Base-by-base conservation (phyloP, 805 yeast species). In the Torulaspora microellipsoides region DNA sequence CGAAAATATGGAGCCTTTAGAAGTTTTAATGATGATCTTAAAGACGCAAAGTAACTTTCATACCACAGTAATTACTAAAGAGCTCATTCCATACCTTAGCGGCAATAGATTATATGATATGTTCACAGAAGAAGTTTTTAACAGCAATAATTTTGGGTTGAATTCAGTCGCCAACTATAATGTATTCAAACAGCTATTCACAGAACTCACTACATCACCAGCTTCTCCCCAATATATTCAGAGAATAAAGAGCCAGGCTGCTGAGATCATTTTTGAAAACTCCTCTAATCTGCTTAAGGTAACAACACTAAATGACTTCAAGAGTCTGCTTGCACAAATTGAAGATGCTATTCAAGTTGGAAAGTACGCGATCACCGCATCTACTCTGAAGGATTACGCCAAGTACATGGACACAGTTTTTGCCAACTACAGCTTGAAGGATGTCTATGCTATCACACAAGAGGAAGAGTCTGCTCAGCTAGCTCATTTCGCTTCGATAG, bases 71-170 rank as follows among this genome's bases (percentile, higher is more conserved):
- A 38, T 45, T 20, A 43, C 32, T 23, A 47, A 40, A 17, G 63
- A 58, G 33, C 29, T 60, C 8, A 32, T 56, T 9, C 64, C 66
- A 2, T 62, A 53, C 33, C 34, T 59, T 17, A 25, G 40, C 3
- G 51, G 51, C 38, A 36, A 34, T 3, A 28, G 37, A 4, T 29
- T 42, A 14, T 50, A 46, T 20, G 35, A 44, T 2, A 8, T 43
- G 2, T 59, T 62, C 41, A 31, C 57, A 31, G 35, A 40, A 3
- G 36, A 49, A 1, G 31, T 50, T 9, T 53, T 54, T 33, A 55
- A 46, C 30, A 27, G 14, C 8, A 39, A 45, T 9, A 29, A 31
- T 30, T 61, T 61, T 35, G 46, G 51, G 8, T 33, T 62, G 13
- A 41, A 47, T 27, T 35, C 49, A 9, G 6, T 15, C 13, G 33